phyloP scores from a whole-genome alignment of 1,284 basidiomycete genomes.

The Ceraceosorus guamensis region DNA sequence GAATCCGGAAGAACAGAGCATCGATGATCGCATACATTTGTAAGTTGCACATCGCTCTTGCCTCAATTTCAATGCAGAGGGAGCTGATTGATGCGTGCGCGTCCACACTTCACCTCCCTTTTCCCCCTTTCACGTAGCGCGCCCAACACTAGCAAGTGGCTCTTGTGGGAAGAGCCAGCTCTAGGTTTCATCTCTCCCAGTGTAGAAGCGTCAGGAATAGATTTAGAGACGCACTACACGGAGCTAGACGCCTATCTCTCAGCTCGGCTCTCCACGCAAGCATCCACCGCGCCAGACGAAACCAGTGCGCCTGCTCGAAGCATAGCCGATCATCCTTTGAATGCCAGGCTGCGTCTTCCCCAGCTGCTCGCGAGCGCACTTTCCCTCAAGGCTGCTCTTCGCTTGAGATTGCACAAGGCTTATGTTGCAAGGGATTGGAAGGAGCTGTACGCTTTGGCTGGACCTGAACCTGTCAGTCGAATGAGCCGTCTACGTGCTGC shows the following conservation, averaged over 20 bases:
- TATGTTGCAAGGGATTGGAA: constrained; percentile 25
- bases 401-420: constrained; percentile 26
- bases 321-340: constrained; percentile 25
- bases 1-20: constrained; percentile 11
- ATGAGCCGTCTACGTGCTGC: constrained; percentile 11
- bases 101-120: too few relatives aligned
- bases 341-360: constrained; percentile 27
- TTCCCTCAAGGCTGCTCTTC: constrained; percentile 25
- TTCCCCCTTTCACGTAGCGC: constrained; percentile 6
- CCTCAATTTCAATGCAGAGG: too few relatives aligned
- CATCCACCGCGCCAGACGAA: not conserved
- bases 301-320: not conserved
- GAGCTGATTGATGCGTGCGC: too few relatives aligned
- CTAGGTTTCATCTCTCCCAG: constrained; percentile 30
- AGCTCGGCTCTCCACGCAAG: not conserved
- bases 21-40: constrained; percentile 39
- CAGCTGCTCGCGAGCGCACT: constrained; percentile 22
- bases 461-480: constrained; percentile 2
- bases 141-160: constrained; percentile 49
- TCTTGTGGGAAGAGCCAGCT: constrained; percentile 46
- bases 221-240: constrained; percentile 24
- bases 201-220: constrained; percentile 20
- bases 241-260: constrained; percentile 8
- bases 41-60: too few relatives aligned
- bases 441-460: constrained; percentile 17